Base-by-base conservation (phyloP, 2,329 filamentous ascomycete genomes). In the Phoma sp. region DNA sequence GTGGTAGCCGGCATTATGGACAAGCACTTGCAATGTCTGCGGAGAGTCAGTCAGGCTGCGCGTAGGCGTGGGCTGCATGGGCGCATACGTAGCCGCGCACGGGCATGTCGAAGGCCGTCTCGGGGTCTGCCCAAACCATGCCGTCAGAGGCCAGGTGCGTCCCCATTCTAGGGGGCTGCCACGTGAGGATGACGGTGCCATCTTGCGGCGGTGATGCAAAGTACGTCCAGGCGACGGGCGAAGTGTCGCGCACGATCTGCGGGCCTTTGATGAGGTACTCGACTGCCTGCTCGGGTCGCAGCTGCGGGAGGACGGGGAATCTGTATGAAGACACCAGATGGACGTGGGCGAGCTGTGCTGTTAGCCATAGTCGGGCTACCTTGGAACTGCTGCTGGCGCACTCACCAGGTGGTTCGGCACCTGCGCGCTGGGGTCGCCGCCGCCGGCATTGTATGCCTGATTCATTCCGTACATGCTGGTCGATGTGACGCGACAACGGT, bases 181-280 rank as follows among this genome's bases (percentile, higher is more conserved):
- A 98, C 46, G 90, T 89, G 59, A 98, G 81, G 71, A 95, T 85
- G 37, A 96, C 84, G 7, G 88, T 89, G 50, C 92, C 92, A 75
- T 96, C 91, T 46, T 83, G 65, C 14, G 74, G 83, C 10, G 93
- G 93, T 47, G 87, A 84, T 66, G 95, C 87, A 51, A 98, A 85
- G 74, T 93, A 96, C 38, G 90, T 93, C 93, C 93, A 99, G 77
- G 89, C 91, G 83, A 99, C 93, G 2, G 93, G 86, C 42, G 92
- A 88, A 60, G 87, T 82, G 69, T 96, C 89, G 74, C 91, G 90
- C 64, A 93, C 89, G 58, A 96, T 89, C 70, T 91, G 89, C 7
- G 93, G 91, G 32, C 92, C 93, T 67, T 87, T 86, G 70, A 93
- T 82, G 56, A 98, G 84, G 83, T 91, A 93, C 68, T 91, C 88